Evolutionary conservation across 140 eudicot species (phyloP).

Genomic region (Oenanthe javanica): DNA sequence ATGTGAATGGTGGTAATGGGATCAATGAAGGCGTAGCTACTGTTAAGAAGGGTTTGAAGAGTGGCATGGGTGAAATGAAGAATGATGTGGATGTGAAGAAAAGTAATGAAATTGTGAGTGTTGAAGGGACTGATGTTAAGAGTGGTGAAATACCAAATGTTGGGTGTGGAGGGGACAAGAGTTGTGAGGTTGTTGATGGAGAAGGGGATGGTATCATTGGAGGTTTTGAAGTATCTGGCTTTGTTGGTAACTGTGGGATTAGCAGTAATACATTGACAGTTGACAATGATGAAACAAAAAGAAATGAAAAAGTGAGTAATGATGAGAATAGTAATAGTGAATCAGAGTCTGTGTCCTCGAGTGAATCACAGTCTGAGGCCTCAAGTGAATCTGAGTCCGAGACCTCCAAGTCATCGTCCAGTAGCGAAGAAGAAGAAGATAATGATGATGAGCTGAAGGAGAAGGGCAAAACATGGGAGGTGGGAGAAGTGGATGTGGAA

Average conservation of each 20-base stretch:
- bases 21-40: too few relatives aligned
- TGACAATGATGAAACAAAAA: not conserved
- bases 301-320: constrained; percentile 5
- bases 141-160: not conserved
- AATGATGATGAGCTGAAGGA: not conserved
- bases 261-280: not conserved
- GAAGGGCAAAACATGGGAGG: too few relatives aligned
- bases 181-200: not conserved
- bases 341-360: not conserved
- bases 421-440: constrained; percentile 35
- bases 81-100: not conserved
- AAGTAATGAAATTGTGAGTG: constrained; percentile 12
- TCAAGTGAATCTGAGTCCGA: constrained; percentile 6
- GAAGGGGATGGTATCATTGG: not conserved
- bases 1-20: not conserved
- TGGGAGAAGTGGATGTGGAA: too few relatives aligned
- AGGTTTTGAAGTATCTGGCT: too few relatives aligned
- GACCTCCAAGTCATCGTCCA: constrained; percentile 15
- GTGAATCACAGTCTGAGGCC: not conserved
- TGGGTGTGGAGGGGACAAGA: constrained; percentile 8
- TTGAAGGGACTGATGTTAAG: constrained; percentile 4
- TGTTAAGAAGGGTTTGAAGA: not conserved
- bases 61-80: not conserved
- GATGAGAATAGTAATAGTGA: constrained; percentile 16
- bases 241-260: too few relatives aligned